Evolutionary conservation across 371 early-diverging fungal species (phyloP), one percentile per base, ranked within the genome.

Genomic region (Circinella minor): DNA sequence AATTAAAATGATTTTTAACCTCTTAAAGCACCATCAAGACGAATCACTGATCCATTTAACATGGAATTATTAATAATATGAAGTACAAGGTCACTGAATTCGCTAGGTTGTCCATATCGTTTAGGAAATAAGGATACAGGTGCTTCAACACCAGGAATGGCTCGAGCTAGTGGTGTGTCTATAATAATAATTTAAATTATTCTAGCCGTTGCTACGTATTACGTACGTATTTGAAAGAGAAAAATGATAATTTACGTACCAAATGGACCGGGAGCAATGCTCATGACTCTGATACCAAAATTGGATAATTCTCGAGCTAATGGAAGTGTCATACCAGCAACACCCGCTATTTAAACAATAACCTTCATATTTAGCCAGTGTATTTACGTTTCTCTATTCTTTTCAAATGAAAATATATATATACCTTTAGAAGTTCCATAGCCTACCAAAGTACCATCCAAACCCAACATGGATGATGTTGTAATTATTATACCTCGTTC

Each of bases 201-300:
- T 37, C 1, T 15, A 9, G 14, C 17, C 36, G 13, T 54, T 27
- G 4, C 34, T 5, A 8, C 34, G 36, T 9, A 1, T 9, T 47
- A 7, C 20, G 20, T 38, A 4, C 27, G 43, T 17, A 43, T 43
- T 43, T 11, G 48, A 7, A 57, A 7, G 57, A 64, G 46, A 55
- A 59, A 11, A 14, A 18, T 8, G 39, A 13, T 11, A 49, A 15
- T 46, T 38, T 9, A 43, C 11, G 4, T 77, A 86, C 87, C 85
- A 74, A 88, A 89, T 27, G 81, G 73, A 11, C 89, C 89, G 3
- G 89, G 90, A 3, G 89, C 88, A 51, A 90, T 80, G n/a, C 82
- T 78, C 73, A 86, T 80, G 4, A 88, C 86, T 9, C 88, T 87
- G 37, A 87, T 74, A 63, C 88, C 87, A 67, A 79, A 81, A 7